phyloP scores from a whole-genome alignment of 78 protist genomes.

The Carpediemonas membranifera region DNA sequence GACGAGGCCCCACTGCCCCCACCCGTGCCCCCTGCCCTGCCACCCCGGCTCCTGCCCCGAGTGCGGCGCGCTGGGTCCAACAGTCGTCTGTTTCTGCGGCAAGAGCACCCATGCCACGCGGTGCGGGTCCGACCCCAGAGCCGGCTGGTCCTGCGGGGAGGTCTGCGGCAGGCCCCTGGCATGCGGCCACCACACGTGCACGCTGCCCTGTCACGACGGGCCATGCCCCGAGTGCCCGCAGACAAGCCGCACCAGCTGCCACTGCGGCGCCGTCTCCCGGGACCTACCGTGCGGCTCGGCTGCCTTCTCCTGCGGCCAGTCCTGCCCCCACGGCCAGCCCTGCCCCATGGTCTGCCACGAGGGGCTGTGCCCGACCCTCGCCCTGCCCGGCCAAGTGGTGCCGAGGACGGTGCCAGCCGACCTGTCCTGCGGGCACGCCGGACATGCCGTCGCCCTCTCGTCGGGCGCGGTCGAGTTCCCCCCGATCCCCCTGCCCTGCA shows the following conservation, averaged over 20 bases:
- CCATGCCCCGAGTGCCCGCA: conserved; percentile 6
- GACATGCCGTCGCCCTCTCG: too few species aligned
- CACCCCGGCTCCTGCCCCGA: not conserved
- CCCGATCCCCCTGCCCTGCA: too few species aligned
- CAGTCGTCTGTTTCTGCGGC: not conserved
- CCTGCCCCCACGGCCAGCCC: not conserved
- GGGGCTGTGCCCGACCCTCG: not conserved
- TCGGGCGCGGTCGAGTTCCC: too few species aligned
- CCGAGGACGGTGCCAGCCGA: not conserved
- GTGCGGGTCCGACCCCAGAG: not conserved
- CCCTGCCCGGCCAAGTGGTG: not conserved
- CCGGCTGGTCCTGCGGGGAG: not conserved
- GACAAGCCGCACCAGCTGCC: not conserved
- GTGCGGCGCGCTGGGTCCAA: not conserved
- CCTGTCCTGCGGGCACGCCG: too few species aligned
- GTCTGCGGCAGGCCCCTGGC: not conserved
- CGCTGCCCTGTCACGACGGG: not conserved
- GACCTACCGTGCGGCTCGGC: too few species aligned
- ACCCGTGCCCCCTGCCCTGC: not conserved
- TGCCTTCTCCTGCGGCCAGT: not conserved
- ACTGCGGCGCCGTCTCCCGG: too few species aligned
- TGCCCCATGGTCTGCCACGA: not conserved
- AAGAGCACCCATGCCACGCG: not conserved
- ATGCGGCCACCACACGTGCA: not conserved
- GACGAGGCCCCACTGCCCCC: not conserved